Conservation (phyloP, 768 basidiomycete species). For the Suillus subaureus region DNA sequence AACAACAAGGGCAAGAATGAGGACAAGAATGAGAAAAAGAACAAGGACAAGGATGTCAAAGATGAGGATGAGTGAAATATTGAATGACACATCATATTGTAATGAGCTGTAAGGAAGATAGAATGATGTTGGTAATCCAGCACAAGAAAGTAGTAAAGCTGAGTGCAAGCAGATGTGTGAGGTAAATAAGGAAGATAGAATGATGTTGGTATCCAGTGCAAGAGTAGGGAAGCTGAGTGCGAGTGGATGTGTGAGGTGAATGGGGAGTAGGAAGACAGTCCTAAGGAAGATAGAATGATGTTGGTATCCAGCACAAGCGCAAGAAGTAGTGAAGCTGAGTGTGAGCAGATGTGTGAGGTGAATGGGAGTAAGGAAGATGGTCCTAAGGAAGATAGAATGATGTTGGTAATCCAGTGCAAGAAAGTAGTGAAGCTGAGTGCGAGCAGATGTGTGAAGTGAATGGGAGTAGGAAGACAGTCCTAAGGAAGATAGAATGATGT, state of each 20-base stretch:
- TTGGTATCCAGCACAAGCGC: conserved; percentile 77
- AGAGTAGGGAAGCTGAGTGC: too few species aligned
- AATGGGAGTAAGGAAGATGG: conserved; percentile 75
- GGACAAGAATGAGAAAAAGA: neutral
- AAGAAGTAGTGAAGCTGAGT: too few species aligned
- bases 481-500: conserved; percentile 88
- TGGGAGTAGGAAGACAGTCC: conserved; percentile 43
- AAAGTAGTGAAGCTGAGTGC: conserved; percentile 31
- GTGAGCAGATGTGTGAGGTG: too few species aligned
- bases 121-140: too few species aligned
- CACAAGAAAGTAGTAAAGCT: too few species aligned
- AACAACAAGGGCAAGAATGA: neutral
- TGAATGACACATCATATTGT: neutral
- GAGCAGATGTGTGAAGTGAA: neutral
- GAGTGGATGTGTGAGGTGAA: neutral
- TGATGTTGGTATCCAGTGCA: too few species aligned
- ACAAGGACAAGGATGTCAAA: neutral
- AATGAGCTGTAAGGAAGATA: too few species aligned
- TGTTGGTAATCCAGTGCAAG: too few species aligned
- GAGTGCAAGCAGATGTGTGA: too few species aligned
- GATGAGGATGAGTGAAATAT: neutral
- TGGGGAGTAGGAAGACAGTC: conserved; percentile 43
- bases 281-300: conserved; percentile 82
- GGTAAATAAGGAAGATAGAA: too few species aligned
- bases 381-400: too few species aligned